Evolutionary conservation across 495 filamentous ascomycete species (phyloP).

Genomic region (Aspergillus saccharolyticus): DNA sequence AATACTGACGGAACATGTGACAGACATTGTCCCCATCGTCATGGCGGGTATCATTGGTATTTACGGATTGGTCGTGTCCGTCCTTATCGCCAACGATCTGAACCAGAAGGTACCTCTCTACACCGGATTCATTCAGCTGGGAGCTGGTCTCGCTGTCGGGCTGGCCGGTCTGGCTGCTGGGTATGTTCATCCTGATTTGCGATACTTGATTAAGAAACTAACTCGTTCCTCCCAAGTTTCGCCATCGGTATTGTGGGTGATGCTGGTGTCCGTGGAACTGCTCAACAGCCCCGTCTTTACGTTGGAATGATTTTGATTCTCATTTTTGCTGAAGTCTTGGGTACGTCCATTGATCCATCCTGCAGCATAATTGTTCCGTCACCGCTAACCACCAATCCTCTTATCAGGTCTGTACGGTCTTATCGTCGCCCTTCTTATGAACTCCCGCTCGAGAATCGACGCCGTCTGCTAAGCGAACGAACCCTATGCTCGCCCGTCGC

Average conservation of each 20-base stretch:
- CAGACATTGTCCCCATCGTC: conserved; percentile 99
- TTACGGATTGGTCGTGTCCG: conserved; percentile 97
- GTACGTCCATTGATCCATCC: conserved; percentile 43
- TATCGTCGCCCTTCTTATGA: conserved; percentile 98
- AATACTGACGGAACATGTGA: conserved; percentile 16
- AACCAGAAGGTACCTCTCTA: conserved; percentile 79
- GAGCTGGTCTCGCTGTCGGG: conserved; percentile 94
- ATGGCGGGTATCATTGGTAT: conserved; percentile 99
- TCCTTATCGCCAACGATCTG: conserved; percentile 91
- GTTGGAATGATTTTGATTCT: conserved; percentile 99
- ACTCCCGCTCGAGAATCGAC: conserved; percentile 55
- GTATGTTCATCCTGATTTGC: conserved; percentile 39
- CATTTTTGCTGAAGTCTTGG: conserved; percentile 99
- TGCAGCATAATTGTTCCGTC: background rate
- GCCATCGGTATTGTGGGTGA: conserved; percentile 99
- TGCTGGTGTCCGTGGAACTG: conserved; percentile 96
- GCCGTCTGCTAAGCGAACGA: conserved; percentile 28
- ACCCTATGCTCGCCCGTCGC: background rate
- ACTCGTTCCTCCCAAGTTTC: conserved; percentile 49
- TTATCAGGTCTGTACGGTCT: conserved; percentile 85
- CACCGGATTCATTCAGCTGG: conserved; percentile 95
- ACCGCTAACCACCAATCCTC: background rate
- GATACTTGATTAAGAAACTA: conserved; percentile 10
- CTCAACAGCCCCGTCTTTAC: conserved; percentile 94
- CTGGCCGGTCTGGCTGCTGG: conserved; percentile 94